A percentile compares a stretch with the other conserved stretches of the same genome.
Evolutionary conservation across 306 rosid genomes (phyloP).

Genomic region (Notholithocarpus densiflorus): DNA sequence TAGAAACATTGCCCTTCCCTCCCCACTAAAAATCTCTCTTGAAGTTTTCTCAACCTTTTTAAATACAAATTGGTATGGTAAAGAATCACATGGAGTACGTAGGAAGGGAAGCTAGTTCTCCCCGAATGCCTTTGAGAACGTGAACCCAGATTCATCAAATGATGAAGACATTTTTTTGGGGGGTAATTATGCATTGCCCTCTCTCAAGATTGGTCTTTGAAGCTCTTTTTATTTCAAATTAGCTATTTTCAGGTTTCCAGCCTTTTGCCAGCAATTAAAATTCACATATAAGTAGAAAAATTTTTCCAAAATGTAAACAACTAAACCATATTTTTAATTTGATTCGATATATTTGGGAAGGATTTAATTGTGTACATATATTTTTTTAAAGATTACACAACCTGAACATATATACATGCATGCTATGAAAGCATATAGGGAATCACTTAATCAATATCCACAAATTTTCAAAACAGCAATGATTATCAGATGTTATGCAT

Average conservation of each 20-base stretch:
- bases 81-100: too few relatives aligned
- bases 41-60: too few relatives aligned
- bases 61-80: too few relatives aligned
- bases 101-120: too few relatives aligned
- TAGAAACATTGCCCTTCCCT: too few relatives aligned
- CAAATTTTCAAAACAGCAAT: background rate
- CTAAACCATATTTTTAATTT: background rate
- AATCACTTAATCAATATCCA: background rate
- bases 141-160: too few relatives aligned
- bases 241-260: background rate
- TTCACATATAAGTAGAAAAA: background rate
- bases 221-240: background rate
- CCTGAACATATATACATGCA: background rate
- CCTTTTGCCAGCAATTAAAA: background rate
- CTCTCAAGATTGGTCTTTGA: background rate
- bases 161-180: too few relatives aligned
- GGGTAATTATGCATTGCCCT: too few relatives aligned
- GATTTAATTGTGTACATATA: background rate
- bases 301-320: background rate
- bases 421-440: background rate
- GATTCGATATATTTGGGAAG: background rate
- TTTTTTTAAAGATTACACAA: background rate
- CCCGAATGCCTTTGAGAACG: too few relatives aligned
- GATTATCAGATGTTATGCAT: constrained; percentile 2
- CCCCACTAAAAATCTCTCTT: too few relatives aligned